A percentile compares a stretch with the other conserved stretches of the same genome.
These are phyloP conservation scores for Psidium guajava DNA, from an alignment of 345 rosid genomes.

Conservation along the genomic window DNA sequence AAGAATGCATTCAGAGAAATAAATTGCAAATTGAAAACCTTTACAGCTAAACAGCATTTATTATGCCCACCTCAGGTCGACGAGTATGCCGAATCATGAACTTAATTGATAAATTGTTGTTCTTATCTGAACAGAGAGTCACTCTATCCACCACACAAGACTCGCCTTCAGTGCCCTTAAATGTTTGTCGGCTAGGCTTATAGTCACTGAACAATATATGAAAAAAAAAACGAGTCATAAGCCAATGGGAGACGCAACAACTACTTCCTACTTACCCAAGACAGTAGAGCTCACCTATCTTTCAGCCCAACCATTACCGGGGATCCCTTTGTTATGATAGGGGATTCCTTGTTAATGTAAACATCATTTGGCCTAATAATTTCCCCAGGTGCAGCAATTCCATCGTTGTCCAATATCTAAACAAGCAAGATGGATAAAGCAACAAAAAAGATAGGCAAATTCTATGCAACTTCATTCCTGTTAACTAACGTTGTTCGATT, in stretches of 20 bases:
- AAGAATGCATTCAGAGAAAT: not conserved
- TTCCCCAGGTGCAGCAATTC: conserved; percentile 89
- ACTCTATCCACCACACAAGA: conserved; percentile 79
- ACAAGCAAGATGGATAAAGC: not conserved
- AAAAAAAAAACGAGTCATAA: not conserved
- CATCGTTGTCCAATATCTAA: conserved; percentile 78
- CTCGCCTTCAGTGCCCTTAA: conserved; percentile 78
- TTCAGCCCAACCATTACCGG: conserved; percentile 16
- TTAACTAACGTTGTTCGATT: not conserved
- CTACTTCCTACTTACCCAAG: not conserved
- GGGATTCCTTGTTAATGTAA: conserved; percentile 55
- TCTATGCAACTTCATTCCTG: not conserved
- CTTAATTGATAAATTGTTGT: conserved; percentile 40
- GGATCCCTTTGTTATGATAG: conserved; percentile 27
- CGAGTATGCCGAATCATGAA: conserved; percentile 80
- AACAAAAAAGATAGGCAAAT: not conserved
- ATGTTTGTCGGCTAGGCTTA: conserved; percentile 34
- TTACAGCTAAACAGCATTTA: not conserved
- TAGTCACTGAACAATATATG: conserved; percentile 38
- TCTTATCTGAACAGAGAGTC: conserved; percentile 51
- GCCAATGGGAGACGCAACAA: not conserved
- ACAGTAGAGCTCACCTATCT: conserved; percentile 33
- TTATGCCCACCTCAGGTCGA: conserved; percentile 69
- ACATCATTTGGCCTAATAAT: conserved; percentile 59
- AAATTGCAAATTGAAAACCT: not conserved